Base-by-base conservation (phyloP, 2,329 filamentous ascomycete species). In the Diaporthe velutina region DNA sequence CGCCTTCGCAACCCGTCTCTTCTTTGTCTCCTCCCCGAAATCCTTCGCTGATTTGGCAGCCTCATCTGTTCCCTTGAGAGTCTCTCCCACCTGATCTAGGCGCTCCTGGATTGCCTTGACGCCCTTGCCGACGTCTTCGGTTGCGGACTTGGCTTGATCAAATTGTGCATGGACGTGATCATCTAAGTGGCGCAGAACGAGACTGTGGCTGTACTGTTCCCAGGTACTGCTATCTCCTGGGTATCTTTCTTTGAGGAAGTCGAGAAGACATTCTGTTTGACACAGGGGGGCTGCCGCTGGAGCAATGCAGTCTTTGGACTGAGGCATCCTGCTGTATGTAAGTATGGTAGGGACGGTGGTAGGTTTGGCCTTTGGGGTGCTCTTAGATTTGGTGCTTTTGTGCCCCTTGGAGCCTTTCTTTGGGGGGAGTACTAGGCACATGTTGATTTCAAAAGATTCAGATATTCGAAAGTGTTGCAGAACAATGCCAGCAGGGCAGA, bases 361-460 rank as follows among this genome's bases (percentile, higher is more conserved):
- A 33, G 71, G 54, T 40, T 48, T 66, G 15, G 57, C 30, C 7
- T 70, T 19, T 25, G 30, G 25, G 50, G 7, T 40, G 33, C 8
- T n/a, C 25, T 54, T 73, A 10, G 48, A 35, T 9, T 54, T 52
- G 22, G 40, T 30, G 25, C 15, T 28, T n/a, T 60, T 52, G n/a
- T 35, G 22, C 2, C 50, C 33, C 35, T 33, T 70, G 28, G 61
- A 57, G 48, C 55, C 12, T 45, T 50, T 73, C 9, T 22, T 60
- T 3, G 54, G 40, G 8, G 74, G 71, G 9, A 66, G 17, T 3
- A 73, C n/a, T 22, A 75, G 57, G 38, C 55, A 73, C 64, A 71
- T 75, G 1, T 15, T 58, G 30, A 38, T 19, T 28, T 15, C 12
- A 68, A 40, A 17, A 13, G 15, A 17, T 40, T 12, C 30, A 28